Conservation (phyloP, 331 rosid species). For the Rosa hybrid region DNA sequence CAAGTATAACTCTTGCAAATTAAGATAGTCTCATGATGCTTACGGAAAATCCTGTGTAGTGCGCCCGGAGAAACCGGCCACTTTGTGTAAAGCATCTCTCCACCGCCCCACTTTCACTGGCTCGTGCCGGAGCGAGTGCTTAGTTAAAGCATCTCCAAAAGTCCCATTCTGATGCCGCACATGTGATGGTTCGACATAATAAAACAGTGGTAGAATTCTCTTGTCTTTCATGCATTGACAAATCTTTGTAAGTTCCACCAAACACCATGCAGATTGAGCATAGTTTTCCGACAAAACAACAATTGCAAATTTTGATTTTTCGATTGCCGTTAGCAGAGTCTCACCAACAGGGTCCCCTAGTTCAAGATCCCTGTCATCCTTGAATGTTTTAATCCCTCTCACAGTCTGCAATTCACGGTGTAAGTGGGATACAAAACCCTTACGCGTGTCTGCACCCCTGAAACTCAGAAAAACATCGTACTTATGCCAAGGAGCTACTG, state of each 20-base stretch:
- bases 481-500: too few species aligned
- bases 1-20: too few species aligned
- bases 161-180: not conserved
- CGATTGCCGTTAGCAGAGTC: not conserved
- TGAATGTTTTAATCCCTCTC: not conserved
- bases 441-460: not conserved
- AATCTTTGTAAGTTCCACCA: not conserved
- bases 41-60: not conserved
- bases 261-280: not conserved
- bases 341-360: not conserved
- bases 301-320: not conserved
- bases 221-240: not conserved
- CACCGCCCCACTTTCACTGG: not conserved
- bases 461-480: not conserved
- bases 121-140: fast-evolving
- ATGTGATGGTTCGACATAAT: not conserved
- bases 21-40: not conserved
- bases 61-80: not conserved
- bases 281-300: not conserved
- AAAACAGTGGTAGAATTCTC: not conserved
- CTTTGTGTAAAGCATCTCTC: not conserved
- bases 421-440: not conserved
- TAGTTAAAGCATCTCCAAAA: not conserved
- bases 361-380: not conserved
- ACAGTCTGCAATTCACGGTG: not conserved